Percentiles rank a stretch among this genome's conserved stretches.
phyloP scores from a whole-genome alignment of 2,329 filamentous ascomycete genomes.

The Hypoxylon sp. region DNA sequence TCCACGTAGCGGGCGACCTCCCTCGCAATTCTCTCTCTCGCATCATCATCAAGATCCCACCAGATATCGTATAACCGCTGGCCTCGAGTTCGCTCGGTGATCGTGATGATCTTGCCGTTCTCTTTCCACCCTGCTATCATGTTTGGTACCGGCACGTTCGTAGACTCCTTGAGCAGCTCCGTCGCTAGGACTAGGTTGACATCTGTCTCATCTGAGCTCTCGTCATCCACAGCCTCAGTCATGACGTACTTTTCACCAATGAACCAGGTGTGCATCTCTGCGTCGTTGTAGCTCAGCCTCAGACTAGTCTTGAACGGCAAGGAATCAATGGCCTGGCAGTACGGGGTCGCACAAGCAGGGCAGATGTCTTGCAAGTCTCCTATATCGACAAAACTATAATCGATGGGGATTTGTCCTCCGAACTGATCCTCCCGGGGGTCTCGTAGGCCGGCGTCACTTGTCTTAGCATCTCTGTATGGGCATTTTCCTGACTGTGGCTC shows the following conservation, averaged over 20 bases:
- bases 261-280: slow-evolving; percentile 45
- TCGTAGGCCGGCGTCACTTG: not conserved
- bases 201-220: slow-evolving; percentile 34
- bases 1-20: slow-evolving; percentile 42
- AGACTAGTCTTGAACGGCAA: slow-evolving; percentile 47
- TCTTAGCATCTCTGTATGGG: not conserved
- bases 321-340: slow-evolving; percentile 46
- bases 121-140: slow-evolving; percentile 50
- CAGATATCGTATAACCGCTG: slow-evolving; percentile 47
- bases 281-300: slow-evolving; percentile 45
- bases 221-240: slow-evolving; percentile 42
- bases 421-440: not conserved
- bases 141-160: slow-evolving; percentile 42
- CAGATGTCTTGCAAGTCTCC: slow-evolving; percentile 46
- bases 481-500: not conserved
- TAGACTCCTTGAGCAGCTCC: slow-evolving; percentile 31
- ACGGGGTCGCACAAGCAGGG: slow-evolving; percentile 46
- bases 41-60: slow-evolving; percentile 35
- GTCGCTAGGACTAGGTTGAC: slow-evolving; percentile 41
- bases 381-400: slow-evolving; percentile 41
- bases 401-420: not conserved
- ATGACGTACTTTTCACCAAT: slow-evolving; percentile 47
- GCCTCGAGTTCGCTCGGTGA: slow-evolving; percentile 42
- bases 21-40: slow-evolving; percentile 40
- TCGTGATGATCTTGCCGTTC: slow-evolving; percentile 46